Evolutionary conservation across 768 basidiomycete species (phyloP).

Genomic region (Xanthoconium purpureum): DNA sequence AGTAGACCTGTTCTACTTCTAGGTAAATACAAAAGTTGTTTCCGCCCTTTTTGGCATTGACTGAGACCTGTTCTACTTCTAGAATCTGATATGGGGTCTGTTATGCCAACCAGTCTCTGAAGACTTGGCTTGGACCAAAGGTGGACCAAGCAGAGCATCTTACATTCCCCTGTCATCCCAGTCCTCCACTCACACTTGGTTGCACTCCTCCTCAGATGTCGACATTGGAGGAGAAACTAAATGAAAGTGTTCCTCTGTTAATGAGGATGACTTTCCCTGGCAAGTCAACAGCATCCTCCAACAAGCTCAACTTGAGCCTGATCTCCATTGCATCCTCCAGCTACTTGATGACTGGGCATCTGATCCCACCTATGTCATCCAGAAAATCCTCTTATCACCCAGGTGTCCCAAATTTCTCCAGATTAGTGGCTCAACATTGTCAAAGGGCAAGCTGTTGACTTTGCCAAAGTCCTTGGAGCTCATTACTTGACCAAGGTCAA

Average conservation of each 20-base stretch:
- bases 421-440: constrained; percentile 13
- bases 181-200: too few species aligned
- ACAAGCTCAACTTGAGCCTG: neutral
- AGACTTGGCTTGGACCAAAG: neutral
- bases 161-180: too few species aligned
- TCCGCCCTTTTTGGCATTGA: too few species aligned
- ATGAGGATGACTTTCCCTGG: neutral
- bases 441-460: neutral
- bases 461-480: constrained; percentile 6
- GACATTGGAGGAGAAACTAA: too few species aligned
- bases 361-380: neutral
- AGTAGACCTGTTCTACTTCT: too few species aligned
- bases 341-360: neutral
- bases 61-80: too few species aligned
- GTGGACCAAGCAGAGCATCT: too few species aligned
- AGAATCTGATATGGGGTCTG: too few species aligned
- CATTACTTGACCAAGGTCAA: neutral
- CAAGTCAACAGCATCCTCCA: neutral
- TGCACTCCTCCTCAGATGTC: too few species aligned
- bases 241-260: neutral
- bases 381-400: neutral
- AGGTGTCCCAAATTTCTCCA: constrained; percentile 5
- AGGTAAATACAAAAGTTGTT: too few species aligned
- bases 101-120: too few species aligned
- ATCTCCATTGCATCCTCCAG: neutral